Base-by-base conservation (phyloP, 306 rosid genomes). In the Malus orientalis region DNA sequence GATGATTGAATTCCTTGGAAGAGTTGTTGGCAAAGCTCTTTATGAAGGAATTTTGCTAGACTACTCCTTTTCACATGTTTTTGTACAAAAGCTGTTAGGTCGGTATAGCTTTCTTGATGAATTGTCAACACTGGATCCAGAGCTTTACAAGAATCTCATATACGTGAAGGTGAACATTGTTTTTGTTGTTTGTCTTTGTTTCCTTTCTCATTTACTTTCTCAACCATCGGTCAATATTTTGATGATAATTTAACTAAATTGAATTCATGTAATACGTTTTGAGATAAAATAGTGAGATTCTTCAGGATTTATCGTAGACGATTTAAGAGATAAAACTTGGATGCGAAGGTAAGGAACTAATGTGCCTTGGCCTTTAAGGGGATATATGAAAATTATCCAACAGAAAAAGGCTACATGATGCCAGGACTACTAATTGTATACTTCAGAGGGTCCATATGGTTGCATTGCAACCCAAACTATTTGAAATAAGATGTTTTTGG, bases 1-100 rank as follows among this genome's bases (percentile, higher is more conserved):
- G 84, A 92, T 95, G 97, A 95, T 95, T 82, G 98, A 95, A 78
- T 95, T 92, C 88, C 96, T 95, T 70, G 98, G 98, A 85, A 87
- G 97, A 87, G 89, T 95, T 69, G 98, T 95, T 58, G 98, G 97
- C 27, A 95, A 95, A 91, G 97, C 98, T 82, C 91, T 95, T 38
- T 95, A 95, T 82, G 99, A 95, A 87, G 99, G 97, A 79, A 92
- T 95, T 81, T 86, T 95, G 86, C 93, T 90, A 64, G 97, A 95
- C 78, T 95, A 95, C 87, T 92, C 98, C 70, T 95, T 95, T 87
- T 92, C 97, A 6, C 97, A 87, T 79, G 96, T 92, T 78, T 90
- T 95, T 85, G 92, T 90, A 55, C 97, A 95, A 77, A 95, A 95
- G 88, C 83, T 95, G 73, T 83, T 95, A 82, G 98, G 98, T 23